Evolutionary conservation across 371 early-diverging fungal genomes (phyloP).

Genomic region (Rhizopus microsporus): DNA sequence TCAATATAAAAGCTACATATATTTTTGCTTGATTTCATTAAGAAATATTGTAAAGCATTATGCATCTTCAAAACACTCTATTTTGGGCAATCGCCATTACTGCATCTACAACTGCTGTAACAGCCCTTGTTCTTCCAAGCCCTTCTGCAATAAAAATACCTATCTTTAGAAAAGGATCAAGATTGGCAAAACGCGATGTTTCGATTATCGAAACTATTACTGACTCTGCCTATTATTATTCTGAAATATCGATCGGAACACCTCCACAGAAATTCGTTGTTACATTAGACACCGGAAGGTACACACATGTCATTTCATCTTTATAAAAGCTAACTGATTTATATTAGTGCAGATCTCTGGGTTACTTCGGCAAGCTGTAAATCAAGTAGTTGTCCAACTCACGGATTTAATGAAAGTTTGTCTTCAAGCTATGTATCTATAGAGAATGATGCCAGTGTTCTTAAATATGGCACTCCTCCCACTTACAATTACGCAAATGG

Average conservation of each 20-base stretch:
- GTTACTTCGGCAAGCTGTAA: constrained; percentile 20
- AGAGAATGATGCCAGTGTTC: too few relatives aligned
- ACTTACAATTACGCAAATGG: background rate
- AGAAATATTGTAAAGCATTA: too few relatives aligned
- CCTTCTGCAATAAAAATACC: background rate
- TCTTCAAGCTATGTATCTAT: background rate
- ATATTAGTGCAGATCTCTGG: constrained; percentile 38
- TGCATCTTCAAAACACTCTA: too few relatives aligned
- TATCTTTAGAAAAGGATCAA: background rate
- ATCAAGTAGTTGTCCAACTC: background rate
- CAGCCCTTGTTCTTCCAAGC: background rate
- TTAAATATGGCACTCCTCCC: too few relatives aligned
- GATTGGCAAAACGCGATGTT: background rate
- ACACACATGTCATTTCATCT: background rate
- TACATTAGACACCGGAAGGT: constrained; percentile 47
- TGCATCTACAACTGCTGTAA: too few relatives aligned
- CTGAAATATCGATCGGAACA: constrained; percentile 35
- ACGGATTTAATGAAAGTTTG: background rate
- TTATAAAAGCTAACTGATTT: too few relatives aligned
- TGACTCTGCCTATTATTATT: background rate
- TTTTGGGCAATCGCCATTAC: too few relatives aligned
- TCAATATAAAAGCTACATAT: too few relatives aligned
- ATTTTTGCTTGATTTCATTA: too few relatives aligned
- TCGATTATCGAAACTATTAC: background rate
- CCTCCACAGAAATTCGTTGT: constrained; percentile 39